Conservation (phyloP, 2,329 filamentous ascomycete genomes). For the Fusarium sp. region DNA sequence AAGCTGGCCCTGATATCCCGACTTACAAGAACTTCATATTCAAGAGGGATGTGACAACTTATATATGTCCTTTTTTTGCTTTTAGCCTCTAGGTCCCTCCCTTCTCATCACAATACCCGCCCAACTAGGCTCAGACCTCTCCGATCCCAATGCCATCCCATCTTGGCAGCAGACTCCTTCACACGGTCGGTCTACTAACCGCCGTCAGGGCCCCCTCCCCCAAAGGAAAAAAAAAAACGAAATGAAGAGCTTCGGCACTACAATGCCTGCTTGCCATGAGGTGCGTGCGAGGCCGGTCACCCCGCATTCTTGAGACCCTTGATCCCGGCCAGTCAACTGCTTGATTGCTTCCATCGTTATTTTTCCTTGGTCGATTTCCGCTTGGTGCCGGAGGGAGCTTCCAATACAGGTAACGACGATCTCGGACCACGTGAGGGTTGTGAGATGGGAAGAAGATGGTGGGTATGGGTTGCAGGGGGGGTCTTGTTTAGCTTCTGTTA, state of each 20-base stretch:
- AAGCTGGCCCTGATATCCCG: constrained; percentile 25
- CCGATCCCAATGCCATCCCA: constrained; percentile 2
- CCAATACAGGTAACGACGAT: constrained; percentile 42
- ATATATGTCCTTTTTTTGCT: constrained; percentile 13
- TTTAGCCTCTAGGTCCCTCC: constrained; percentile 1
- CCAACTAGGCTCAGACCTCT: neutral
- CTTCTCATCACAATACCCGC: constrained; percentile 28
- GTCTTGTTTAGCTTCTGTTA: constrained; percentile 16
- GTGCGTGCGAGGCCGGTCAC: constrained; percentile 9
- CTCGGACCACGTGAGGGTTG: constrained; percentile 39
- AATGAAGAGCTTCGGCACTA: constrained; percentile 17
- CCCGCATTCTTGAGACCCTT: constrained; percentile 34
- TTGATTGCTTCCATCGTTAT: neutral
- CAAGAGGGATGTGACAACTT: constrained; percentile 21
- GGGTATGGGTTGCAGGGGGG: constrained; percentile 16
- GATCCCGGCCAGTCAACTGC: constrained; percentile 12
- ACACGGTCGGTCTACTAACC: constrained; percentile 20
- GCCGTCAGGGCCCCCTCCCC: constrained; percentile 12
- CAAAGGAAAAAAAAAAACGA: neutral
- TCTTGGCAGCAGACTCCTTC: constrained; percentile 15
- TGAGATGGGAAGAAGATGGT: constrained; percentile 18
- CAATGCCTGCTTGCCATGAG: neutral
- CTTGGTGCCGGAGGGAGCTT: constrained; percentile 42
- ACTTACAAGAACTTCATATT: constrained; percentile 12
- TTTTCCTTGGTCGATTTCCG: constrained; percentile 29